Base-by-base conservation (phyloP, 2,329 filamentous ascomycete genomes). In the Colletotrichum cordylinicola region DNA sequence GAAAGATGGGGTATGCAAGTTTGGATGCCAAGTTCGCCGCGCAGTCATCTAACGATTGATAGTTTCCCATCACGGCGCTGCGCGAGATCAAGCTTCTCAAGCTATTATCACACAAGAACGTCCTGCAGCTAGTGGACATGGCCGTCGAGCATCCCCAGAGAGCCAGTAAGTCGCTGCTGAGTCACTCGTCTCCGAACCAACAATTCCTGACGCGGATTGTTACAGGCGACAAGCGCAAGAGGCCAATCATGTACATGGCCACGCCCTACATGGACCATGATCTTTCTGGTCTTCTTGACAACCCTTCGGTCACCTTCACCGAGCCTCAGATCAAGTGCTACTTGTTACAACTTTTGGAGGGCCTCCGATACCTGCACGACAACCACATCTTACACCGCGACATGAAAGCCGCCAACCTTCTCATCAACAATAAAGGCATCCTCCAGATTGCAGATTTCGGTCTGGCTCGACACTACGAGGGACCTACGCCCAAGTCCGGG, bases 211-310 rank as follows among this genome's bases (percentile, higher is more conserved):
- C 86, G 18, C 66, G 74, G 37, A 61, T 76, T 58, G 69, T 72
- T 77, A 67, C 80, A 93, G 92, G 91, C 80, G 94, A 96, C 83
- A 95, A 95, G 84, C 91, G 93, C 79, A 96, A 95, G 84, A 92
- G 93, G 75, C 93, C 94, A 5, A 96, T 96, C 80, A 96, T 99
- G 89, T 98, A 98, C 86, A 99, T 99, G 97, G 96, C 98, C 67
- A 98, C 94, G 60, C 97, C 96, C 8, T 99, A 99, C 85, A 98
- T 98, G 96, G 96, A 98, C 80, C 97, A 99, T 86, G 97, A 99
- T 85, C 90, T 99, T n/a, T 98, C 96, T 10, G 97, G 97, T 60
- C 91, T 99, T 35, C 92, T 99, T 80, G 97, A 98, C 84, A 99
- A 99, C 81, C 96, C 96, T 12, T 93, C 93, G 8, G 96, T 99